phyloP scores from a whole-genome alignment of 441 rosid genomes.

The Cnidoscolus chayamansa region DNA sequence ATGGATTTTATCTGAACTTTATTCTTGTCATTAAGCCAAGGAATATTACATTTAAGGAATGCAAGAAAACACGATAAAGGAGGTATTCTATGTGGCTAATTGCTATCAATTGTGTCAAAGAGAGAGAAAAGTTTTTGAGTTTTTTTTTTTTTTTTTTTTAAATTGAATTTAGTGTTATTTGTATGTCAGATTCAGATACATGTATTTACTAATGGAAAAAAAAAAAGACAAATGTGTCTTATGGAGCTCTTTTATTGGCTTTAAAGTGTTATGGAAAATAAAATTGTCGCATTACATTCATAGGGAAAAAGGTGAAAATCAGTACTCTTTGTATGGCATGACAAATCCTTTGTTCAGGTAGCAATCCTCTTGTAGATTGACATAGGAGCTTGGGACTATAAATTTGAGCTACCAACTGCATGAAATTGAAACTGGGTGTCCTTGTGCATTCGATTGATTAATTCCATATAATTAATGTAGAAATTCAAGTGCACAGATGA shows the following conservation, averaged over 20 bases:
- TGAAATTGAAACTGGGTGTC: not conserved
- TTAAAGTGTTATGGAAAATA: not conserved
- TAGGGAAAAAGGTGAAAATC: not conserved
- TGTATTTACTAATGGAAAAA: not conserved
- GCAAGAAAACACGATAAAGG: not conserved
- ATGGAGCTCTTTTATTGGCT: not conserved
- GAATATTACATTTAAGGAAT: not conserved
- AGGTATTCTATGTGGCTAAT: slow-evolving; percentile 1
- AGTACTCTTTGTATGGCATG: not conserved
- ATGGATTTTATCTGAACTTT: not conserved
- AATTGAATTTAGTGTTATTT: too few species aligned
- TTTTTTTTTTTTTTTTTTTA: too few species aligned
- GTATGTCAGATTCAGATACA: not conserved
- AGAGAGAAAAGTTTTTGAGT: too few species aligned
- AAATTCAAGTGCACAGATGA: not conserved
- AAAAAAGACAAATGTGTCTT: not conserved
- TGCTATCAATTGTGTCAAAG: not conserved
- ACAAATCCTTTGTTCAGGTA: not conserved
- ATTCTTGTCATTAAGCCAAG: not conserved
- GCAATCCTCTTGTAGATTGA: not conserved
- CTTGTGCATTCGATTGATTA: not conserved
- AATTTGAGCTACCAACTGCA: not conserved
- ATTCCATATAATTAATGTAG: not conserved
- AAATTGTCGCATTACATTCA: not conserved
- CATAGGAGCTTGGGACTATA: not conserved